Conservation (phyloP, 345 rosid species). For the Gossypium arboreum region DNA sequence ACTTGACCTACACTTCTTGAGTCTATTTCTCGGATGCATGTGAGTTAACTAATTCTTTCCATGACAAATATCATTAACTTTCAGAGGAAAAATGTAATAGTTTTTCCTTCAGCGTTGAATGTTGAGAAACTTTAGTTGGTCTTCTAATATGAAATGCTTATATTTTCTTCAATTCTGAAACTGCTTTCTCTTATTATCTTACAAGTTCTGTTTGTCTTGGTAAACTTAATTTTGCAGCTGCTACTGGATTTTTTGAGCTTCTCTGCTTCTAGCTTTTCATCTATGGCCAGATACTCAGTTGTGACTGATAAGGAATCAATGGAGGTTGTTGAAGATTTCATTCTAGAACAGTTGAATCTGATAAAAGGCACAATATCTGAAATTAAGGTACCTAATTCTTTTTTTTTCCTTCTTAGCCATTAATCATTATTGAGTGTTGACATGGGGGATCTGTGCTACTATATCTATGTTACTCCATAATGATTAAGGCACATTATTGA, state of each 20-base stretch:
- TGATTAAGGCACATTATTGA: background rate
- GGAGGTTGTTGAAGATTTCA: conserved; percentile 48
- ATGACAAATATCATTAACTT: background rate
- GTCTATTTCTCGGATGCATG: background rate
- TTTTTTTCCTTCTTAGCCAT: background rate
- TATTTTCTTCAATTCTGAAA: conserved; percentile 6
- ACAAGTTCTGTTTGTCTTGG: conserved; percentile 8
- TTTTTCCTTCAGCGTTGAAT: background rate
- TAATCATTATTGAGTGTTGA: background rate
- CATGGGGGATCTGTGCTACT: background rate
- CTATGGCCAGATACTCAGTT: conserved; percentile 43
- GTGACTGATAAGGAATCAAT: conserved; percentile 29
- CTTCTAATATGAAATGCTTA: background rate
- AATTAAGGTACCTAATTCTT: conserved; percentile 51
- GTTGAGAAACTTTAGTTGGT: background rate
- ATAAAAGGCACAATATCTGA: conserved; percentile 45
- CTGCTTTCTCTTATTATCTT: conserved; percentile 1
- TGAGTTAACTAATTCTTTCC: background rate
- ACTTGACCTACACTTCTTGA: background rate
- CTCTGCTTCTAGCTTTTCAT: conserved; percentile 50
- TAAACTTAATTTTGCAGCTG: conserved; percentile 51
- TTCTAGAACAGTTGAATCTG: conserved; percentile 57
- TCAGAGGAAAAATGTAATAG: background rate
- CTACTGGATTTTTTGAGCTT: conserved; percentile 59
- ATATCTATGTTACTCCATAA: no score